Conservation (phyloP, 2,329 filamentous ascomycete genomes). For the Sporothrix pseudoabietina region DNA sequence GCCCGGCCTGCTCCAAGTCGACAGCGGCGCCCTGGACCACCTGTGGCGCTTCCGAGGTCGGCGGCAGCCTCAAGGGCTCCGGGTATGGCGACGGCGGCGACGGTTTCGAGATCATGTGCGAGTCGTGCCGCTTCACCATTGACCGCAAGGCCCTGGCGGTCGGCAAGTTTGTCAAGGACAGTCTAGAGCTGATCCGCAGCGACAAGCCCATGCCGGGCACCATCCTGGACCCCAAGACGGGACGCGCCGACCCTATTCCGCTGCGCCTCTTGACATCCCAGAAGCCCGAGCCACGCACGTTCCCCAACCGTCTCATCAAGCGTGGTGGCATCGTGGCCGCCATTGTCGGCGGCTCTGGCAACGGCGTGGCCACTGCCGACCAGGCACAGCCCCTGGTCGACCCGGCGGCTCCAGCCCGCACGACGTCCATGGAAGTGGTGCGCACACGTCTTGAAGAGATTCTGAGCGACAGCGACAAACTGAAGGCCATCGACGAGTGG, state of each 20-base stretch:
- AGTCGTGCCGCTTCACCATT: slow-evolving; percentile 52
- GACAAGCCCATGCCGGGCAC: slow-evolving; percentile 68
- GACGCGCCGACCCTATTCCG: slow-evolving; percentile 39
- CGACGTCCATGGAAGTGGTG: slow-evolving; percentile 54
- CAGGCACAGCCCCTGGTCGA: neutral
- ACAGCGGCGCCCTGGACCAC: slow-evolving; percentile 63
- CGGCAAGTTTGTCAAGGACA: slow-evolving; percentile 62
- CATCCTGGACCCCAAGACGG: slow-evolving; percentile 56
- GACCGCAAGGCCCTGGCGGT: slow-evolving; percentile 63
- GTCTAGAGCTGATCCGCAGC: slow-evolving; percentile 50
- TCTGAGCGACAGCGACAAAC: slow-evolving; percentile 43
- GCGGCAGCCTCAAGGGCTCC: slow-evolving; percentile 47
- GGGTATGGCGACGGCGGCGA: slow-evolving; percentile 63
- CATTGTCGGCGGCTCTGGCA: neutral
- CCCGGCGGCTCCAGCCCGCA: slow-evolving; percentile 36
- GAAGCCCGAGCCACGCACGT: slow-evolving; percentile 44
- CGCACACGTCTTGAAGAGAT: slow-evolving; percentile 53
- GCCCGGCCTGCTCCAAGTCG: slow-evolving; percentile 54
- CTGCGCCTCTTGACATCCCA: slow-evolving; percentile 14
- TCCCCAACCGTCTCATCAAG: slow-evolving; percentile 61
- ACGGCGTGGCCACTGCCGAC: neutral
- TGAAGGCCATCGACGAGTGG: slow-evolving; percentile 48
- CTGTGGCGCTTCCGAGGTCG: slow-evolving; percentile 32
- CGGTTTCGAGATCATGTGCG: slow-evolving; percentile 55
- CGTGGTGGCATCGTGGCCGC: slow-evolving; percentile 32